These are phyloP conservation scores for Pouteria glomerata DNA, from an alignment of 148 eudicot species.

Conservation along the genomic window DNA sequence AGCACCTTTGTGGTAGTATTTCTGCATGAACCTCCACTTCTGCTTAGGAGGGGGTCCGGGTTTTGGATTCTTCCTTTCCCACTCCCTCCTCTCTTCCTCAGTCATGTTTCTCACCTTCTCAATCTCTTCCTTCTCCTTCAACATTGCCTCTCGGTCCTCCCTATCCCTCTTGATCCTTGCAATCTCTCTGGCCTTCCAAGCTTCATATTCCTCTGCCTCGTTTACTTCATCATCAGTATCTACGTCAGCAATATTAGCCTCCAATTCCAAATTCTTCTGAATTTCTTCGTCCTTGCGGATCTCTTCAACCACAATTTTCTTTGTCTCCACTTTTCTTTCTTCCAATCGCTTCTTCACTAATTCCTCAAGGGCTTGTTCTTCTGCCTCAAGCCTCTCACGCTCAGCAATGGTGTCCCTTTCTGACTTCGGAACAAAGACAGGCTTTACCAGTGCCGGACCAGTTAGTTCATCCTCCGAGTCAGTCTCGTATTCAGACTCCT, in stretches of 20 bases:
- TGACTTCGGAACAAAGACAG: conserved; percentile 16
- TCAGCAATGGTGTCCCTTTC: conserved; percentile 17
- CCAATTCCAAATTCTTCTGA: conserved; percentile 18
- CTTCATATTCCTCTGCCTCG: conserved; percentile 90
- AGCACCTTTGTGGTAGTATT: conserved; percentile 92
- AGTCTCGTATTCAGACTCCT: conserved; percentile 17
- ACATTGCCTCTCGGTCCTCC: conserved; percentile 70
- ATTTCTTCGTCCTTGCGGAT: conserved; percentile 11
- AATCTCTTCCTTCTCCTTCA: conserved; percentile 92
- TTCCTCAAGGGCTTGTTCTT: conserved; percentile 16
- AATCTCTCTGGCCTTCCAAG: conserved; percentile 85
- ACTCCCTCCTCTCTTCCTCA: conserved; percentile 89
- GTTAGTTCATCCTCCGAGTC: conserved; percentile 14
- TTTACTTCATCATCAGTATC: conserved; percentile 91
- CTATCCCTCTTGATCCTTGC: conserved; percentile 91
- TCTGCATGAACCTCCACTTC: conserved; percentile 97
- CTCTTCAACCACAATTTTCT: conserved; percentile 16
- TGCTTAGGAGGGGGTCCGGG: conserved; percentile 40
- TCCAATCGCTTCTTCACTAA: conserved; percentile 10
- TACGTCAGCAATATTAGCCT: conserved; percentile 63
- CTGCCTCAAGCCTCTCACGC: conserved; percentile 19
- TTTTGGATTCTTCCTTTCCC: conserved; percentile 87
- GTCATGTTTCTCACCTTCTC: conserved; percentile 94
- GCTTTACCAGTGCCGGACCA: conserved; percentile 11
- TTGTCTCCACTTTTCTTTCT: conserved; percentile 15